Evolutionary conservation across 148 eudicot species (phyloP), one percentile per base, ranked within the genome.

Genomic region (Diospyros lotus): DNA sequence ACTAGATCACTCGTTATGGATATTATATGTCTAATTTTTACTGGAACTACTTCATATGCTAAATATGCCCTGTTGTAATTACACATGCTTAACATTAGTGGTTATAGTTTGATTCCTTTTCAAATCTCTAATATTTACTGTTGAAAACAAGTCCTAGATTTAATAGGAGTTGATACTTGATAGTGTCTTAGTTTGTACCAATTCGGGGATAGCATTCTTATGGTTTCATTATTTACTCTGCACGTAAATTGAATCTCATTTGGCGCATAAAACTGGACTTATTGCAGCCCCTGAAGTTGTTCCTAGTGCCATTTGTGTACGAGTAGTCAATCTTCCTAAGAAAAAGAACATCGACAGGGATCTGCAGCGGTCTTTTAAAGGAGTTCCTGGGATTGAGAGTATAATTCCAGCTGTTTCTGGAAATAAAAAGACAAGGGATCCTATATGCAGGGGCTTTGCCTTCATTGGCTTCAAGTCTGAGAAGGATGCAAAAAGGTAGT

Each of bases 401-500:
- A 93, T 95, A 78, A 75, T 80, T 39, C 97, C 94, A 17, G 85
- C 75, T 44, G 92, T 87, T 81, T 83, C 83, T 53, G 99, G 96
- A 62, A 95, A 83, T 76, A 86, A 89, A 77, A 95, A 93, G 80
- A 95, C 99, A 17, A 89, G 92, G 78, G 97, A 95, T 54, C 97
- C 99, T 11, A 78, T 88, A 59, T 92, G 99, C 86, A 95, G 83
- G 82, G 99, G 99, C 75, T 74, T 86, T 82, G 96, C 94, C 75
- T 95, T 86, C 69, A 80, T 95, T 51, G 80, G 87, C 84, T 87
- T 95, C 84, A 86, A 88, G 71, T 78, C 88, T 43, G 38, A 80
- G 80, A 85, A 83, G 60, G 89, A 89, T 56, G 97, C 94, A 55
- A 77, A 84, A 66, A 92, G 96, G 99, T 92, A 60, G 15, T 28